phyloP scores from a whole-genome alignment of 2,329 filamentous ascomycete genomes.

The Ophiostoma angusticollis region DNA sequence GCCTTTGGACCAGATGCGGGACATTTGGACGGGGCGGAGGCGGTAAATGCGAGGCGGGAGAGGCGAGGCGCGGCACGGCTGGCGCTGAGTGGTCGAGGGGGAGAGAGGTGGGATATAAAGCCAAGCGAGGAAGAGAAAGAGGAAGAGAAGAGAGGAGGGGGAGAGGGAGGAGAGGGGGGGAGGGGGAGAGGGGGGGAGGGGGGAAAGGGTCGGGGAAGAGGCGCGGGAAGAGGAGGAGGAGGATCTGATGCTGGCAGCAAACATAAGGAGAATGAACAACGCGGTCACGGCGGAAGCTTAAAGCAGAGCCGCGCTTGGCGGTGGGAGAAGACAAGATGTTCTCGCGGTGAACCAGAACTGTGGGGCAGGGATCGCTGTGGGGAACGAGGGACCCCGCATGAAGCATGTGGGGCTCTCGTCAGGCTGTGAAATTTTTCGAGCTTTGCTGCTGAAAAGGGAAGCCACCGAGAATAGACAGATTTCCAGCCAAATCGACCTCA shows the following conservation, averaged over 20 bases:
- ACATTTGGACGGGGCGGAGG: too few relatives aligned
- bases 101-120: too few relatives aligned
- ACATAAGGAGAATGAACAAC: too few relatives aligned
- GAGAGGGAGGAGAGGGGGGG: not conserved
- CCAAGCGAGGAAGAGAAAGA: not conserved
- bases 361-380: too few relatives aligned
- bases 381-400: constrained; percentile 3
- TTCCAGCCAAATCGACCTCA: not conserved
- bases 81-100: too few relatives aligned
- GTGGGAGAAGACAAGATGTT: not conserved
- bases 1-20: too few relatives aligned
- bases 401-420: too few relatives aligned
- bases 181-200: not conserved
- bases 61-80: too few relatives aligned
- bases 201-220: not conserved
- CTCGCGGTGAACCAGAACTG: not conserved
- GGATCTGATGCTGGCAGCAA: too few relatives aligned
- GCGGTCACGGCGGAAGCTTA: too few relatives aligned
- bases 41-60: too few relatives aligned
- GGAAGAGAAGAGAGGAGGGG: not conserved
- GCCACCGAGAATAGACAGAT: not conserved
- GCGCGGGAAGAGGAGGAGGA: not conserved
- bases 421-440: too few relatives aligned
- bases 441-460: constrained; percentile 2
- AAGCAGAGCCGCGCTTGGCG: constrained; percentile 8